A percentile compares a stretch with the other conserved stretches of the same genome.
Evolutionary conservation across 164 flowering plant species (phyloP).

Genomic region (Annona cherimola): DNA sequence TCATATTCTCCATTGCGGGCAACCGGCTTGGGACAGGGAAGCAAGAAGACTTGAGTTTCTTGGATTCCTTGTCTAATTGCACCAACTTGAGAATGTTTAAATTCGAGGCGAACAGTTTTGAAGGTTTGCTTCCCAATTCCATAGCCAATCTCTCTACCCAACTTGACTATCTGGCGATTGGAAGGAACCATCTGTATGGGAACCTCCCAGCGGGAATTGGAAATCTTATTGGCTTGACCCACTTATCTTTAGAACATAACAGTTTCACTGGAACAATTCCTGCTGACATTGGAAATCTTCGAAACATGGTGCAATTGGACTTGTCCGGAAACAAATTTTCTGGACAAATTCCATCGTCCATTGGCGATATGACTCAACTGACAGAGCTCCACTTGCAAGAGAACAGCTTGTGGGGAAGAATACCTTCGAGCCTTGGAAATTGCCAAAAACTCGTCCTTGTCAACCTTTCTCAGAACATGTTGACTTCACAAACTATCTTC

Average conservation of each 20-base stretch:
- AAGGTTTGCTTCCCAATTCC: slow-evolving; percentile 24
- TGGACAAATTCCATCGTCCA: slow-evolving; percentile 23
- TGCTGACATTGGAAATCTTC: slow-evolving; percentile 21
- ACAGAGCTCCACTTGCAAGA: neutral
- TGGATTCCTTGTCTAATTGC: slow-evolving; percentile 15
- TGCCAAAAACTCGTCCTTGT: neutral
- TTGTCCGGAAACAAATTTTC: slow-evolving; percentile 21
- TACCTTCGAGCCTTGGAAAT: slow-evolving; percentile 7
- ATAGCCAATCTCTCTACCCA: slow-evolving; percentile 26
- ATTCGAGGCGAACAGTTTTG: slow-evolving; percentile 8
- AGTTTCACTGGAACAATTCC: slow-evolving; percentile 28
- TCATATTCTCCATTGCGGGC: neutral
- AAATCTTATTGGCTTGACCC: slow-evolving; percentile 21
- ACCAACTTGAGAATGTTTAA: slow-evolving; percentile 5
- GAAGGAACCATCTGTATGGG: slow-evolving; percentile 23
- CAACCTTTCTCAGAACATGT: slow-evolving; percentile 6
- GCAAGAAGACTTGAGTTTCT: slow-evolving; percentile 15
- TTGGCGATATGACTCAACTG: slow-evolving; percentile 23
- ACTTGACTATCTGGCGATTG: neutral
- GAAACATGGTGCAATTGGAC: slow-evolving; percentile 11
- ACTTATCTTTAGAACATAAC: slow-evolving; percentile 11
- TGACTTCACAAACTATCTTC: too few relatives aligned
- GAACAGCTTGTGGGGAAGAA: slow-evolving; percentile 3
- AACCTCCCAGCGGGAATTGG: slow-evolving; percentile 29
- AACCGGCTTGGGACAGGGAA: slow-evolving; percentile 13